Percentiles rank a stretch among this genome's conserved stretches.
Conservation (phyloP, 2,329 filamentous ascomycete genomes). For the Colletotrichum orbiculare region DNA sequence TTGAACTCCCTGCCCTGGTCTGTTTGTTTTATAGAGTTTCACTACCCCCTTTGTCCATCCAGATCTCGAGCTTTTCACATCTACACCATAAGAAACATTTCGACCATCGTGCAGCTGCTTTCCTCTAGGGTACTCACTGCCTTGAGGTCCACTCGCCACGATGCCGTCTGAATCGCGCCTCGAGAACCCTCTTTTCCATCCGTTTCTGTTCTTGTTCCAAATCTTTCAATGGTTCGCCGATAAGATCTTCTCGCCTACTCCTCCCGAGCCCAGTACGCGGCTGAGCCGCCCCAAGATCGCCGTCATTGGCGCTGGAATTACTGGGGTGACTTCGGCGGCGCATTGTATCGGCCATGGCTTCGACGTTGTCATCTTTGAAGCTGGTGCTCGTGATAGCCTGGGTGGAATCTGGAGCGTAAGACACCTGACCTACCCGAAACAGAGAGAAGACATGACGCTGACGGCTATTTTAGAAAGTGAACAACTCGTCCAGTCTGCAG, state of each 20-base stretch:
- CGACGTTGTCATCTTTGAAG: constrained; percentile 83
- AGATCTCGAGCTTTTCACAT: neutral
- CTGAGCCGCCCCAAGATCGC: constrained; percentile 74
- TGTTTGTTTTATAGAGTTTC: constrained; percentile 12
- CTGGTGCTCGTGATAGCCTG: constrained; percentile 71
- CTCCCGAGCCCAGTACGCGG: constrained; percentile 68
- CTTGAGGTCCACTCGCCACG: constrained; percentile 19
- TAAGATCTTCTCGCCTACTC: constrained; percentile 74
- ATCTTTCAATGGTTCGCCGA: constrained; percentile 73
- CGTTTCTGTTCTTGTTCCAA: constrained; percentile 71
- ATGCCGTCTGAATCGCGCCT: constrained; percentile 49
- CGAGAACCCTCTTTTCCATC: constrained; percentile 59
- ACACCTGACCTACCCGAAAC: constrained; percentile 8
- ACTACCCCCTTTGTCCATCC: constrained; percentile 1
- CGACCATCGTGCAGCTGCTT: neutral
- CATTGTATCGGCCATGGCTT: constrained; percentile 90
- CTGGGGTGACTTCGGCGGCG: constrained; percentile 79
- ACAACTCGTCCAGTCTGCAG: constrained; percentile 84
- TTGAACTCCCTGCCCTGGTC: neutral
- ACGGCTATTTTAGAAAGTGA: constrained; percentile 69
- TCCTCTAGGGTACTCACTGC: neutral
- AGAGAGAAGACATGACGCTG: constrained; percentile 2
- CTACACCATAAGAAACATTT: neutral
- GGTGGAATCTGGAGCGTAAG: constrained; percentile 85
- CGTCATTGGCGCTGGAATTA: constrained; percentile 78